Evolutionary conservation across 768 basidiomycete species (phyloP).

Genomic region (Cantharellus anzutake): DNA sequence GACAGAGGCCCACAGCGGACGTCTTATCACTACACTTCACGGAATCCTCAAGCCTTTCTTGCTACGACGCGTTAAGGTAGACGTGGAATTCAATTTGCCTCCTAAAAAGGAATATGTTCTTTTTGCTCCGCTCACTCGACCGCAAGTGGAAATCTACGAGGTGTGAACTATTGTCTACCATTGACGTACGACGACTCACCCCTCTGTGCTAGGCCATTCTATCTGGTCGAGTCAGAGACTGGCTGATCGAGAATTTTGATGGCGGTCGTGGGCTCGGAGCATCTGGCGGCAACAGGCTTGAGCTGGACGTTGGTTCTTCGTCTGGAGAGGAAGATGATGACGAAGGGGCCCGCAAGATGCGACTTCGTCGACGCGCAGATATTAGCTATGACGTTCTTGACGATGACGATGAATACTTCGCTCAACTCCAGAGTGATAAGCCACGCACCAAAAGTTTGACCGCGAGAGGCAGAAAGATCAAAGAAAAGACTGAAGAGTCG

Average conservation of each 20-base stretch:
- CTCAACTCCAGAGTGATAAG: conserved; percentile 27
- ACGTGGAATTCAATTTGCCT: conserved; percentile 78
- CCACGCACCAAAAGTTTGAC: conserved; percentile 19
- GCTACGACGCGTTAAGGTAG: conserved; percentile 74
- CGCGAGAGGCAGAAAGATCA: conserved; percentile 18
- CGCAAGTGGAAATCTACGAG: conserved; percentile 75
- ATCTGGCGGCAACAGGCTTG: neutral
- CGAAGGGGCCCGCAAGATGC: conserved; percentile 14
- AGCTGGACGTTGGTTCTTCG: conserved; percentile 6
- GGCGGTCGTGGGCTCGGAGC: neutral
- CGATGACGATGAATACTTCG: conserved; percentile 49
- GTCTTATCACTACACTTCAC: conserved; percentile 64
- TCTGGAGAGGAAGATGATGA: conserved; percentile 15
- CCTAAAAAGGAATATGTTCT: conserved; percentile 91
- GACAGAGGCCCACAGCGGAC: conserved; percentile 35
- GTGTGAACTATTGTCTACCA: neutral
- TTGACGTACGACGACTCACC: neutral
- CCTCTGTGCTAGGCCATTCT: conserved; percentile 29
- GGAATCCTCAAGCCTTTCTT: conserved; percentile 91
- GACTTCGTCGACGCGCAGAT: conserved; percentile 16
- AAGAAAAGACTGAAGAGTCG: conserved; percentile 30
- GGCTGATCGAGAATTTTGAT: conserved; percentile 27
- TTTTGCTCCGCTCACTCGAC: conserved; percentile 69
- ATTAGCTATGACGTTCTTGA: conserved; percentile 34
- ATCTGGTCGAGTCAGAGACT: conserved; percentile 41